These are phyloP conservation scores for Pleurotus giganteus DNA, from an alignment of 768 basidiomycete genomes.

Conservation along the genomic window DNA sequence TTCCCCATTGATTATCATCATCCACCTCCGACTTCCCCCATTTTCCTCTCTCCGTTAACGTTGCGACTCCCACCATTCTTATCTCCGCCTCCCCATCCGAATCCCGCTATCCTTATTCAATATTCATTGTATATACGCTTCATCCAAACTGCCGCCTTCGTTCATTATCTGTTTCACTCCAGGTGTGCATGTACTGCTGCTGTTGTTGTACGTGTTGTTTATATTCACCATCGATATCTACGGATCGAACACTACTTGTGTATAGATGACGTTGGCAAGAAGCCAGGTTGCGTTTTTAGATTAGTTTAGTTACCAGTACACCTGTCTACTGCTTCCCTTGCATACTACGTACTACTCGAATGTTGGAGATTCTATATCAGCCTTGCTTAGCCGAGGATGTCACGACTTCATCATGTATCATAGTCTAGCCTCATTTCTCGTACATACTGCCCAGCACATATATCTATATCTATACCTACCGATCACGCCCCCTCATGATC, in stretches of 20 bases:
- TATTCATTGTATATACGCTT: constrained; percentile 11
- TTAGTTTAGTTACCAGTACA: too few species aligned
- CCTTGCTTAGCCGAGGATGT: background rate
- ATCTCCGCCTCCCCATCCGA: constrained; percentile 1
- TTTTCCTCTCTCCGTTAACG: background rate
- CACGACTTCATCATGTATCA: constrained; percentile 6
- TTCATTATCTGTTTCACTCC: constrained; percentile 1
- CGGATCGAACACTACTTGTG: too few species aligned
- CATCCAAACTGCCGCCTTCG: constrained; percentile 2
- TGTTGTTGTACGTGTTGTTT: background rate
- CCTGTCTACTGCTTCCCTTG: background rate
- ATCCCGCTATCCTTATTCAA: constrained; percentile 3
- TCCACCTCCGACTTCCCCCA: too few species aligned
- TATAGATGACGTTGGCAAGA: too few species aligned
- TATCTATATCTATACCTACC: background rate
- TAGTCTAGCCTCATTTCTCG: constrained; percentile 2
- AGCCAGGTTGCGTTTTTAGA: too few species aligned
- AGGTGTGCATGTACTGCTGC: background rate
- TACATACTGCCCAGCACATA: background rate
- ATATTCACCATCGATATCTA: background rate
- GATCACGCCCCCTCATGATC: background rate
- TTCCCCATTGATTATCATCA: background rate
- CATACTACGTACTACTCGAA: background rate
- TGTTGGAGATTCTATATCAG: background rate
- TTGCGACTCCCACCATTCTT: constrained; percentile 7